Evolutionary conservation across 306 rosid species (phyloP).

Genomic region (Vigna unguiculata): DNA sequence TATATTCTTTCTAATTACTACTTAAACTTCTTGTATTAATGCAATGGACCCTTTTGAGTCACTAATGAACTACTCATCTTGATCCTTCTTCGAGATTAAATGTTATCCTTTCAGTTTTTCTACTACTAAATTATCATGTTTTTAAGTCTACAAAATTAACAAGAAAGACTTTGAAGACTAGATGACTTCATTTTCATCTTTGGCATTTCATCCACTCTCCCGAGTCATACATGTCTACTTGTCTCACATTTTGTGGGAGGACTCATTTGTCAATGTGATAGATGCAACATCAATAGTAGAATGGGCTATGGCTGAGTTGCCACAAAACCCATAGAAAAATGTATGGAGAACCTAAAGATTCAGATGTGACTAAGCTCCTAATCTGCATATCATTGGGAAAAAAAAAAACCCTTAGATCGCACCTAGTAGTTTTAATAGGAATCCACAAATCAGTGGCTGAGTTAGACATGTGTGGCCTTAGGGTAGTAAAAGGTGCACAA

Average conservation of each 20-base stretch:
- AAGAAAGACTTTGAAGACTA: neutral
- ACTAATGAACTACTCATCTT: neutral
- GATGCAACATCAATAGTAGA: neutral
- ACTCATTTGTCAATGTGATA: neutral
- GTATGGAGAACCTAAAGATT: neutral
- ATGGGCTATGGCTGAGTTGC: neutral
- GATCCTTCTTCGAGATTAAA: slow-evolving; percentile 1
- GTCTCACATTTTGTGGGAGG: neutral
- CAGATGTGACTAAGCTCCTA: neutral
- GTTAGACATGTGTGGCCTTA: neutral
- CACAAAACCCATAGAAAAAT: neutral
- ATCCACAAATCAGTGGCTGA: neutral
- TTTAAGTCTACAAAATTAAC: neutral
- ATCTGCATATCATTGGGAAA: neutral
- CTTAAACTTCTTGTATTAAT: neutral
- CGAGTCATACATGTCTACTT: neutral
- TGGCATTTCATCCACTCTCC: neutral
- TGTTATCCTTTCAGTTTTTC: neutral
- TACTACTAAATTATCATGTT: neutral
- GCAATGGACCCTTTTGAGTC: neutral
- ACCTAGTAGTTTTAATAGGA: neutral
- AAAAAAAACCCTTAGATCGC: neutral
- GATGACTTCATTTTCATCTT: neutral
- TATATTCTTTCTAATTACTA: neutral
- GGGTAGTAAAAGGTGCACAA: neutral